Percentiles rank a stretch among this genome's conserved stretches.
phyloP scores from a whole-genome alignment of 2,329 filamentous ascomycete genomes.

The Capronia americana region DNA sequence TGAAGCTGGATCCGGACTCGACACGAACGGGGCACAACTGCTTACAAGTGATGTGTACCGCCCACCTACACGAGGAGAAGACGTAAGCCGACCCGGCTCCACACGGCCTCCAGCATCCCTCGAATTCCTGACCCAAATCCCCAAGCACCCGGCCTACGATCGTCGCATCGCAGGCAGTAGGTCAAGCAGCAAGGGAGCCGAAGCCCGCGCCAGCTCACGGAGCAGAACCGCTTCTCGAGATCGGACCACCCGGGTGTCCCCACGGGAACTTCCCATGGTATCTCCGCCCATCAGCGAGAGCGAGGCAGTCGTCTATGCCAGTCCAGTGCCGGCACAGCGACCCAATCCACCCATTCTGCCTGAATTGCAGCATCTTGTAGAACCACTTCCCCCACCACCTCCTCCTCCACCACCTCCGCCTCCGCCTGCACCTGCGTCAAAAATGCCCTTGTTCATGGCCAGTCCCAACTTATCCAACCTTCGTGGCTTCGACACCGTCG shows the following conservation, averaged over 20 bases:
- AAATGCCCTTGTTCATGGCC: constrained; percentile 4
- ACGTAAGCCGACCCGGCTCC: constrained; percentile 29
- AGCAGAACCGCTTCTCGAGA: constrained; percentile 54
- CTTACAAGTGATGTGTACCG: constrained; percentile 48
- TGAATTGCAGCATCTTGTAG: constrained; percentile 66
- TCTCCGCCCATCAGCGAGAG: constrained; percentile 13
- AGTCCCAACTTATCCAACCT: constrained; percentile 43
- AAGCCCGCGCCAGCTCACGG: constrained; percentile 59
- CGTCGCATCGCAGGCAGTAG: constrained; percentile 45
- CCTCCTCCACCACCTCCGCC: constrained; percentile 48
- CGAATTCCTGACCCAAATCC: constrained; percentile 35
- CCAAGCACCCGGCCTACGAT: constrained; percentile 39
- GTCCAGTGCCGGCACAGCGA: constrained; percentile 23
- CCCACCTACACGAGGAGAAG: constrained; percentile 41
- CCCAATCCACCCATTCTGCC: constrained; percentile 60
- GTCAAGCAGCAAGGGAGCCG: constrained; percentile 48
- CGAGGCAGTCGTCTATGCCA: constrained; percentile 4
- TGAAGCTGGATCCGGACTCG: constrained; percentile 59
- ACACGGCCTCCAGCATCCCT: constrained; percentile 27
- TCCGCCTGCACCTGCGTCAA: constrained; percentile 28
- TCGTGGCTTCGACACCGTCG: constrained; percentile 44
- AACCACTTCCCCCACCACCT: constrained; percentile 52
- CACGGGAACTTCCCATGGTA: constrained; percentile 24
- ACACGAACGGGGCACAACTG: constrained; percentile 58
- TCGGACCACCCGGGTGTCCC: constrained; percentile 36